These are phyloP conservation scores for Bretziella fagacearum DNA, from an alignment of 2,329 filamentous ascomycete genomes.

Conservation along the genomic window DNA sequence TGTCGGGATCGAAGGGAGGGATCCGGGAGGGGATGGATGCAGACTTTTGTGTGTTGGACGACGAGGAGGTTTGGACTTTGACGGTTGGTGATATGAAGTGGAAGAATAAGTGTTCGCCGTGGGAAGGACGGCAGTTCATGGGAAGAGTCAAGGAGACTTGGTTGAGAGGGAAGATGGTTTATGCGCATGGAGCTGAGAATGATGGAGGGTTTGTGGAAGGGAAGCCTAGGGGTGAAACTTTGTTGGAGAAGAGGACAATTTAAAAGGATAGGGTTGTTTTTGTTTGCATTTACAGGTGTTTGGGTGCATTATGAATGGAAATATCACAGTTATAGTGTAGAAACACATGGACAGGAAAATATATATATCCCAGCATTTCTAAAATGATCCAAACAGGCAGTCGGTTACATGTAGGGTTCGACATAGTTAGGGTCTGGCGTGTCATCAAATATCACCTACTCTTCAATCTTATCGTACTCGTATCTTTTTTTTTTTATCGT, in stretches of 20 bases:
- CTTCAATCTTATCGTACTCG: too few species aligned
- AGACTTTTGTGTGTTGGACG: slow-evolving; percentile 85
- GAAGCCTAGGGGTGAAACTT: slow-evolving; percentile 34
- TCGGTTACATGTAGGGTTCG: too few species aligned
- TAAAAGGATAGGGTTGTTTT: too few species aligned
- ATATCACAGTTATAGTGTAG: too few species aligned
- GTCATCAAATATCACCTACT: too few species aligned
- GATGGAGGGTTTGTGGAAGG: slow-evolving; percentile 33
- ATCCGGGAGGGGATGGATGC: slow-evolving; percentile 69
- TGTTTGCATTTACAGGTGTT: too few species aligned
- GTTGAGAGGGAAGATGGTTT: slow-evolving; percentile 62
- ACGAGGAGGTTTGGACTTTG: slow-evolving; percentile 60
- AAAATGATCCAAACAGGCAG: too few species aligned
- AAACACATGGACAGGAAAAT: too few species aligned
- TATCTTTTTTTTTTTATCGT: too few species aligned
- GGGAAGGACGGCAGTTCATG: slow-evolving; percentile 62
- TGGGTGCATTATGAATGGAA: too few species aligned
- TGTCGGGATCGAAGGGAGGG: slow-evolving; percentile 67
- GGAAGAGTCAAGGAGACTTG: slow-evolving; percentile 76
- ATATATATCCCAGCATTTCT: too few species aligned
- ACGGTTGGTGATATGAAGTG: slow-evolving; percentile 71
- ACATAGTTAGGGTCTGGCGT: too few species aligned
- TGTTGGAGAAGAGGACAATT: slow-evolving; percentile 38
- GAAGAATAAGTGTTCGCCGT: slow-evolving; percentile 82
- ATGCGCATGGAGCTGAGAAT: slow-evolving; percentile 40